These are phyloP conservation scores for Aeschynomene evenia DNA, from an alignment of 306 rosid species.

Conservation along the genomic window DNA sequence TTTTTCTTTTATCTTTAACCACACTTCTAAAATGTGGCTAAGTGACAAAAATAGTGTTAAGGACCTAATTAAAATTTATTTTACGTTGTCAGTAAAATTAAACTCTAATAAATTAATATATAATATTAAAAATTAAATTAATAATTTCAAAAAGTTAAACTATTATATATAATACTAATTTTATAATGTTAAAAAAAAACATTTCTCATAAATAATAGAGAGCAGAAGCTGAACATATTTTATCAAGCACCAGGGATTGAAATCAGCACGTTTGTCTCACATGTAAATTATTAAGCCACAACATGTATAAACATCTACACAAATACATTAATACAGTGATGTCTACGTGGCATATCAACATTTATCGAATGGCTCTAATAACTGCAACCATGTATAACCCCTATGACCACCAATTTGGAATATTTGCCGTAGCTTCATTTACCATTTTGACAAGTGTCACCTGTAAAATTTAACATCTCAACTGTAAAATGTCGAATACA, in stretches of 20 bases:
- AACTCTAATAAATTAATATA: no score
- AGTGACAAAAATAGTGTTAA: no score
- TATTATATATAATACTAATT: no score
- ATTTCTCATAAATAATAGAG: not conserved
- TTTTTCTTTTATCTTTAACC: no score
- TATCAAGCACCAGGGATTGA: not conserved
- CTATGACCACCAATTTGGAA: slow-evolving; percentile 78
- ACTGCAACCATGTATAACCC: not conserved
- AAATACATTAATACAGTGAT: slow-evolving; percentile 13
- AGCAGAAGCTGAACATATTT: slow-evolving; percentile 8
- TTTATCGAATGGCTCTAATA: not conserved
- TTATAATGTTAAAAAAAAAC: no score
- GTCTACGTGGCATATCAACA: not conserved
- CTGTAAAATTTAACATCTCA: slow-evolving; percentile 37
- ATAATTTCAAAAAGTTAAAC: no score
- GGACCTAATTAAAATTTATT: no score
- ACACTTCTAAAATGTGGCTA: no score
- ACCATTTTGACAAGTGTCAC: slow-evolving; percentile 92
- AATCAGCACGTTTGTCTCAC: not conserved
- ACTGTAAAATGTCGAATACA: not conserved
- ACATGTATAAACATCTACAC: slow-evolving; percentile 5
- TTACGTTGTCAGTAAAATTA: no score
- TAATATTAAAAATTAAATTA: no score
- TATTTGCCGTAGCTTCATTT: slow-evolving; percentile 81
- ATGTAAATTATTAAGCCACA: not conserved